Evolutionary conservation across 2,329 filamentous ascomycete species (phyloP), one percentile per base, ranked within the genome.

Genomic region (Didymella glomerata): DNA sequence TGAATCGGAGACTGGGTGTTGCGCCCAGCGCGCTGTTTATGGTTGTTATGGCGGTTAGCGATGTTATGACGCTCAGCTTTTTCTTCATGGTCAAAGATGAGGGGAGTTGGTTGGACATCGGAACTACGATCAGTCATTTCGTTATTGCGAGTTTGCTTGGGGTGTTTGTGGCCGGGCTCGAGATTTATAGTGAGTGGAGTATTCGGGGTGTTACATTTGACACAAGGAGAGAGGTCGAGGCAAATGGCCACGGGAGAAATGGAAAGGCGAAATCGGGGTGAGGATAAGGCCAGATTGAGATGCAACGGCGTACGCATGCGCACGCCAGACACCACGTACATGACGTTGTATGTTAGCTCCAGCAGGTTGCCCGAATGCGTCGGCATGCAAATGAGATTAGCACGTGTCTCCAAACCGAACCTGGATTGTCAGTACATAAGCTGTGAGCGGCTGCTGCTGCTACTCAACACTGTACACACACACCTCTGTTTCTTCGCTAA

Each of bases 61-160:
- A 99, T 74, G 87, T 97, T 48, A 84, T 98, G 75, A 98, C 95
- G 3, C 83, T 99, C 51, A 92, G 95, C 70, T 99, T 99, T 82
- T 99, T 99, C 80, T 99, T 92, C 88, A 92, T 97, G 69, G 95
- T 99, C 45, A 91, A 90, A 71, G 95, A 99, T 68, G 95, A 99
- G 75, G 95, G 95, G 0, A 95, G 90, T 22, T 99, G 95, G 95
- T 80, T 99, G 60, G 95, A 99, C 75, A 99, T 99, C 74, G 95
- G 95, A 30, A 96, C 92, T 27, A 97, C 92, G 3, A 99, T 99
- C 66, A 96, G 88, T 71, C 93, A 98, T 76, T 99, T 98, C 77
- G 88, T 88, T 61, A 98, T 99, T 79, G 94, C 93, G 18, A 97
- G 92, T 77, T 77, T 92, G 68, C 74, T 98, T 44, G 95, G 93